A percentile compares a stretch with the other conserved stretches of the same genome.
These are phyloP conservation scores for Calonectria naviculata DNA, from an alignment of 2,329 filamentous ascomycete species.

Conservation along the genomic window DNA sequence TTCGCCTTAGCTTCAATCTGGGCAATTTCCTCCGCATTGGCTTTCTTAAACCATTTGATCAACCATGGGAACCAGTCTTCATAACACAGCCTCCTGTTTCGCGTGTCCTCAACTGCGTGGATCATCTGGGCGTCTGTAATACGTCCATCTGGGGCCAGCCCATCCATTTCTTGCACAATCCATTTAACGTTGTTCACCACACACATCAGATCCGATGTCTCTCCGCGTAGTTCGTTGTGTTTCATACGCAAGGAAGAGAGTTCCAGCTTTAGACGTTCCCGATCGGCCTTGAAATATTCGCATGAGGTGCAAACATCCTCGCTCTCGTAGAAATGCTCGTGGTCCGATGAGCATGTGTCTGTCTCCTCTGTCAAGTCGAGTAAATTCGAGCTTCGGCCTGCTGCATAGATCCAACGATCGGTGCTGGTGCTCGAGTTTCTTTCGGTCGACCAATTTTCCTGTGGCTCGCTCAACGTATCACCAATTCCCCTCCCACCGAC, in stretches of 20 bases:
- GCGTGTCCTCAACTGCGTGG: neutral
- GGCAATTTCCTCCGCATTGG: neutral
- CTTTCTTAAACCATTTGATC: neutral
- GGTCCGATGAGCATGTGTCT: neutral
- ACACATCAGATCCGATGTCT: neutral
- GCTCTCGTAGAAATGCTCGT: neutral
- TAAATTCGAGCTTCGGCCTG: neutral
- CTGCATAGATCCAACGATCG: neutral
- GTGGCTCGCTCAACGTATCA: neutral
- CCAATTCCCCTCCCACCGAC: neutral
- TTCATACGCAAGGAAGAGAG: neutral
- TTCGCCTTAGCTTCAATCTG: neutral
- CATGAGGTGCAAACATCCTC: neutral
- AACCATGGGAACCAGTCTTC: neutral
- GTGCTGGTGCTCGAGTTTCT: neutral
- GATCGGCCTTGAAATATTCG: neutral
- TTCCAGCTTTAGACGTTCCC: neutral
- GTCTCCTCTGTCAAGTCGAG: neutral
- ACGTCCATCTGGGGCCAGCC: neutral
- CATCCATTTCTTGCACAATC: neutral
- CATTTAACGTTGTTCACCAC: constrained; percentile 7
- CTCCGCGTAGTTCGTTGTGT: neutral
- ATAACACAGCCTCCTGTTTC: neutral
- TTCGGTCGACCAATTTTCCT: constrained; percentile 3
- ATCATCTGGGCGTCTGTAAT: neutral